These are phyloP conservation scores for Kalmusia sp. DNA, from an alignment of 2,329 filamentous ascomycete genomes.

Conservation along the genomic window DNA sequence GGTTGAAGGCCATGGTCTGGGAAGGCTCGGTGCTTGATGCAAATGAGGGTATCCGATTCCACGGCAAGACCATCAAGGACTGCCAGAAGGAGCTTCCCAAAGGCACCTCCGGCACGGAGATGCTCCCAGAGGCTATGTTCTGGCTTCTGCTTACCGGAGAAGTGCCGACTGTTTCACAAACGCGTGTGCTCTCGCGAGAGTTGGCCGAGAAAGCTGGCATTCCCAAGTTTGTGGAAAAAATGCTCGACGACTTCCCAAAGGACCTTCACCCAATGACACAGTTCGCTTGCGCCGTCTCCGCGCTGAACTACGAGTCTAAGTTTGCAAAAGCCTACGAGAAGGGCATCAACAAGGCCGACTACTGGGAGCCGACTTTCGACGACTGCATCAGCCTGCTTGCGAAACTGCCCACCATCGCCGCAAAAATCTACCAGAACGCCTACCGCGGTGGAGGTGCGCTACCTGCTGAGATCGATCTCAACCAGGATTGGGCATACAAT, in stretches of 20 bases:
- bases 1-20: constrained; percentile 98
- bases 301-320: constrained; percentile 92
- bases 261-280: constrained; percentile 98
- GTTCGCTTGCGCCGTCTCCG: constrained; percentile 91
- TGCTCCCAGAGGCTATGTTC: constrained; percentile 99
- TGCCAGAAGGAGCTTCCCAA: constrained; percentile 94
- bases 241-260: constrained; percentile 88
- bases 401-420: constrained; percentile 95
- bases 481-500: constrained; percentile 98
- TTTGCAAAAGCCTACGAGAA: constrained; percentile 94
- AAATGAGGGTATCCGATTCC: constrained; percentile 97
- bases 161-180: constrained; percentile 82
- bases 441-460: constrained; percentile 78
- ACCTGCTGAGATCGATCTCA: constrained; percentile 76
- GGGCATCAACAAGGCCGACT: constrained; percentile 92
- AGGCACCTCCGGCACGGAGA: constrained; percentile 89
- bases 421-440: constrained; percentile 95
- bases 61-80: constrained; percentile 97
- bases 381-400: constrained; percentile 92
- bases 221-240: constrained; percentile 81
- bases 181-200: constrained; percentile 82
- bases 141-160: constrained; percentile 95
- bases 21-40: constrained; percentile 96
- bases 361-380: constrained; percentile 98
- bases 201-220: constrained; percentile 85